phyloP scores from a whole-genome alignment of 2,329 filamentous ascomycete species.

The Calonectria pseudoturangicola region DNA sequence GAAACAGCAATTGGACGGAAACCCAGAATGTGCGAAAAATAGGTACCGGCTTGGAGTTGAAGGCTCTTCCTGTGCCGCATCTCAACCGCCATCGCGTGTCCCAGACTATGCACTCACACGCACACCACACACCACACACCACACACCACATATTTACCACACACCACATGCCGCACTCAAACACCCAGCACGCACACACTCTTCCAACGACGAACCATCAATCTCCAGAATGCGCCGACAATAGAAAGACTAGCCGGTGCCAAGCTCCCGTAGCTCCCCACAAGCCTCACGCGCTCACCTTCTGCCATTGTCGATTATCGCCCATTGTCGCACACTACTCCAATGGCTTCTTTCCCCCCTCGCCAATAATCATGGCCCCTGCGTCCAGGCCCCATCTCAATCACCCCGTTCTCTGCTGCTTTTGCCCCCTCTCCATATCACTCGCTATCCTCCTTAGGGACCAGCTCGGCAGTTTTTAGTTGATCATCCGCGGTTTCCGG shows the following conservation, averaged over 20 bases:
- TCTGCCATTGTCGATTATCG: conserved; percentile 31
- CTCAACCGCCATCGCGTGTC: background rate
- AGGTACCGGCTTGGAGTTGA: conserved; percentile 29
- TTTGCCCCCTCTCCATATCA: conserved; percentile 35
- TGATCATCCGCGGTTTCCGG: conserved; percentile 50
- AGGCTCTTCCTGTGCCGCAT: conserved; percentile 16
- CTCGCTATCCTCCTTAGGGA: conserved; percentile 37
- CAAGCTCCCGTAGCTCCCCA: conserved; percentile 9
- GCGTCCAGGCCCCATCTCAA: conserved; percentile 20
- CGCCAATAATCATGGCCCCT: conserved; percentile 27
- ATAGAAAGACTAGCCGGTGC: conserved; percentile 1
- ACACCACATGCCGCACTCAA: background rate
- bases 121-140: conserved; percentile 21
- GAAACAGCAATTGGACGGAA: conserved; percentile 39
- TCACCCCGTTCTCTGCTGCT: conserved; percentile 27
- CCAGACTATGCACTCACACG: conserved; percentile 30
- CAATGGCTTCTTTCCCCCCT: conserved; percentile 12
- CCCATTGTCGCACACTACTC: conserved; percentile 19
- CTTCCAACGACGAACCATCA: background rate
- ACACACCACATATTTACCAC: no score
- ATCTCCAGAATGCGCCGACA: background rate
- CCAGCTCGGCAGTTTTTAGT: conserved; percentile 41
- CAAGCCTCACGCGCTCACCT: conserved; percentile 34
- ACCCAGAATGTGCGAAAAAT: conserved; percentile 39
- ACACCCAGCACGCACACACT: background rate